phyloP scores from a whole-genome alignment of 176 grass and related monocot species.

The Tillandsia leiboldiana region DNA sequence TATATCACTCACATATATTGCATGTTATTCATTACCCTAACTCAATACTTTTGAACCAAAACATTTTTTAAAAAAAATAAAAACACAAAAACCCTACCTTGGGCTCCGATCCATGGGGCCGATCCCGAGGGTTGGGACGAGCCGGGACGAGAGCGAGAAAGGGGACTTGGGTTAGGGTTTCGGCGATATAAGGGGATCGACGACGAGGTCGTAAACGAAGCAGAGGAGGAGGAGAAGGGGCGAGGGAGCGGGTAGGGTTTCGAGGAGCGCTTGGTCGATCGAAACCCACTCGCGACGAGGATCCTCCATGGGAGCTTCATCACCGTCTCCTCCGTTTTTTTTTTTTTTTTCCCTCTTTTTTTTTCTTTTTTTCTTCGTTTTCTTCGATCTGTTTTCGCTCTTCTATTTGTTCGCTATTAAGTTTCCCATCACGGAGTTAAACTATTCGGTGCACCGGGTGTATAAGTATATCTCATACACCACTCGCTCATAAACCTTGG shows the following conservation, averaged over 20 bases:
- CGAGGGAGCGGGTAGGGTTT: not conserved
- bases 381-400: no score
- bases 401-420: no score
- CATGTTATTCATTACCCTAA: no score
- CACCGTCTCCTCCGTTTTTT: not conserved
- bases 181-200: not conserved
- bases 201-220: conserved; percentile 6
- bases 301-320: not conserved
- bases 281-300: not conserved
- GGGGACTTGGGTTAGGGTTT: not conserved
- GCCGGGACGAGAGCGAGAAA: not conserved
- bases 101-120: conserved; percentile 15
- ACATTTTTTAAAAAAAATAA: not conserved
- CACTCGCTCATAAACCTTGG: no score
- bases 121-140: conserved; percentile 9
- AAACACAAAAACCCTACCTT: conserved; percentile 23
- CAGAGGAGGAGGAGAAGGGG: conserved; percentile 1
- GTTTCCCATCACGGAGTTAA: no score
- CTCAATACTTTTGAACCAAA: no score
- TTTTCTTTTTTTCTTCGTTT: not conserved
- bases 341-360: not conserved
- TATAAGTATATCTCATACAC: no score
- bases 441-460: no score
- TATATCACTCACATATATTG: no score
- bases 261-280: not conserved